Percentiles rank a stretch among this genome's conserved stretches.
Evolutionary conservation across 148 eudicot species (phyloP).

Genomic region (Bassia scoparia): DNA sequence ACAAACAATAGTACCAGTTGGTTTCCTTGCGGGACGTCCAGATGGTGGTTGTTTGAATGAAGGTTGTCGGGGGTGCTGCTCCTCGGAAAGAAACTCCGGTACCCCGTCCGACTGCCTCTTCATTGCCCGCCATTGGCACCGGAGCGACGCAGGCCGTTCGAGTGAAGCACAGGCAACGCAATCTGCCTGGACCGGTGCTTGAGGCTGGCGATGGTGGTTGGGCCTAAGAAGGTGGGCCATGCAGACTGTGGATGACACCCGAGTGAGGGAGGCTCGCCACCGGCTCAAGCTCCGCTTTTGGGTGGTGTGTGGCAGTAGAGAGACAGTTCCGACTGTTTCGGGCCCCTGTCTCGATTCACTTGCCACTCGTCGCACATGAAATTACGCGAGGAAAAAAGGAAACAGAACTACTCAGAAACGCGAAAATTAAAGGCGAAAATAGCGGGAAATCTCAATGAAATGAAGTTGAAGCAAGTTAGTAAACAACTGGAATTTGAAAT

Average conservation of each 20-base stretch:
- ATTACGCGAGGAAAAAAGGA: conserved; percentile 10
- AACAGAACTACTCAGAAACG: not conserved
- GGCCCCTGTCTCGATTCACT: conserved; percentile 18
- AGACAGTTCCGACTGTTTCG: conserved; percentile 24
- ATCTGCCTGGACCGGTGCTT: conserved; percentile 14
- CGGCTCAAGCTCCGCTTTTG: conserved; percentile 21
- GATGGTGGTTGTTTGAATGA: conserved; percentile 16
- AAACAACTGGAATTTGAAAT: not conserved
- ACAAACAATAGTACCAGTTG: conserved; percentile 35
- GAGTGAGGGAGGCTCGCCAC: conserved; percentile 18
- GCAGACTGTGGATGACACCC: conserved; percentile 42
- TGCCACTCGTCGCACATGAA: conserved; percentile 32
- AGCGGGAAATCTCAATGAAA: not conserved
- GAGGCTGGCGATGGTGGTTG: conserved; percentile 8
- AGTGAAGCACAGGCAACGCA: conserved; percentile 21
- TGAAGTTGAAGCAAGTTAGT: not conserved
- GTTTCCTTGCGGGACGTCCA: conserved; percentile 46
- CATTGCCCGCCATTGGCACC: conserved; percentile 14
- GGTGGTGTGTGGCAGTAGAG: conserved; percentile 25
- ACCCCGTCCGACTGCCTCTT: conserved; percentile 57
- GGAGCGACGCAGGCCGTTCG: conserved; percentile 28
- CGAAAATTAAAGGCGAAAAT: not conserved
- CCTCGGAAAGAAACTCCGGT: conserved; percentile 86
- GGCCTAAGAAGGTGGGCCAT: conserved; percentile 39
- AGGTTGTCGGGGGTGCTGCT: conserved; percentile 20